Base-by-base conservation (phyloP, 2,329 filamentous ascomycete species). In the Mycosphaerelloides madeirae region DNA sequence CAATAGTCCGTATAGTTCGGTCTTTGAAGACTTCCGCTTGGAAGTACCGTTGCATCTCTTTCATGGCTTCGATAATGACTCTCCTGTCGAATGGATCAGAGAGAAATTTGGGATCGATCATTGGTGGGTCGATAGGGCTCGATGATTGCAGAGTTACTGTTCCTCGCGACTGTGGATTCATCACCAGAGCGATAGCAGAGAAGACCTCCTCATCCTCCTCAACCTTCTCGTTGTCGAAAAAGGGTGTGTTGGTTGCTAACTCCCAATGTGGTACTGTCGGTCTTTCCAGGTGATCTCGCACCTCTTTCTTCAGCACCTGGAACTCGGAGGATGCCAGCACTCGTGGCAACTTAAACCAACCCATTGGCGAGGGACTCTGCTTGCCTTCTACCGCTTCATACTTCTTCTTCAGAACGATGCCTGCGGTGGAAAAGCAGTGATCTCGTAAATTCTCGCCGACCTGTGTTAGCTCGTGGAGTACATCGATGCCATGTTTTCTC, bases 401-500 rank as follows among this genome's bases (percentile, higher is more conserved):
- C 12, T 29, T 34, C 12, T n/a, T 31, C 31, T 31, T 18, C 19
- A 62, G 54, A 7, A 65, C 14, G 2, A 41, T 41, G 58, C 42
- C 70, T 65, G 38, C 75, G 73, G 13, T 75, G 66, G 42, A 75
- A 67, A 1, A 72, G 31, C 76, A 76, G 59, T 81, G 79, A 57
- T 82, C 79, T 53, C 78, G 69, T 28, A 81, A 68, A 61, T 81
- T 81, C 64, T 78, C 74, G 43, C 79, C 79, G 9, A 82, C 77
- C 36, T 77, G 77, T 8, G 77, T 74, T 29, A 80, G 70, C 54
- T 81, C 73, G 50, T 71, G 69, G 38, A 79, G 72, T 12, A 79
- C 71, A 16, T 70, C 67, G 43, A 82, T 77, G 50, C 73, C 72
- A 15, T 79, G 69, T 11, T 63, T 59, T 49, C 70, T 61, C 8